Conservation (phyloP, 2,329 filamentous ascomycete species). For the Akanthomyces muscarius region DNA sequence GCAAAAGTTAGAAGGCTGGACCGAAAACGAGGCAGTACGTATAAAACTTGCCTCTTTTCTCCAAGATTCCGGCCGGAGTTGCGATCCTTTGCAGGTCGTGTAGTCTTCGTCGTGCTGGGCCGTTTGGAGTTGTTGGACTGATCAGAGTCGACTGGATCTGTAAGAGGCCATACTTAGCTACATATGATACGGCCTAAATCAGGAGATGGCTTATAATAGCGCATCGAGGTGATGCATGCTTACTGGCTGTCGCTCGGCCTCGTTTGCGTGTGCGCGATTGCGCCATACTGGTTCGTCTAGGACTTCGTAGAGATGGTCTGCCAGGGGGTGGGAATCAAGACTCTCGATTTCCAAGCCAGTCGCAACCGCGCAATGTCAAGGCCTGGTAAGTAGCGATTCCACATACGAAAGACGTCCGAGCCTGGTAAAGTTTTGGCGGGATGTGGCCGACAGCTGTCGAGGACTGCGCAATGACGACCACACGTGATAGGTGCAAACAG, state of each 20-base stretch:
- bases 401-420: not conserved
- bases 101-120: not conserved
- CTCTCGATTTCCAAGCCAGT: not conserved
- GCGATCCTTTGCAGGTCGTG: not conserved
- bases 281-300: not conserved
- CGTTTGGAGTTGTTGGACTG: not conserved
- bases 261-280: slow-evolving; percentile 15
- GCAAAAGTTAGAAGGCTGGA: not conserved
- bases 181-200: not conserved
- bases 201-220: not conserved
- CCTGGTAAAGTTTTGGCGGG: not conserved
- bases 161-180: not conserved
- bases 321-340: not conserved
- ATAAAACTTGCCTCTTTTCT: not conserved
- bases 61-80: not conserved
- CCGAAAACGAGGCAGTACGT: not conserved
- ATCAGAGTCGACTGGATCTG: slow-evolving; percentile 5
- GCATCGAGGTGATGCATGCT: not conserved
- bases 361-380: too few relatives aligned
- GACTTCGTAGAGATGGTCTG: not conserved
- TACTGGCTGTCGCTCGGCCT: slow-evolving; percentile 6
- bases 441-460: not conserved
- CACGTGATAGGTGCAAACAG: not conserved
- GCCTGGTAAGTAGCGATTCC: too few relatives aligned
- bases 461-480: not conserved